Percentiles rank a stretch among this genome's conserved stretches.
These are phyloP conservation scores for Trypanosoma brucei DNA, from an alignment of 208 protist species.

Conservation along the genomic window DNA sequence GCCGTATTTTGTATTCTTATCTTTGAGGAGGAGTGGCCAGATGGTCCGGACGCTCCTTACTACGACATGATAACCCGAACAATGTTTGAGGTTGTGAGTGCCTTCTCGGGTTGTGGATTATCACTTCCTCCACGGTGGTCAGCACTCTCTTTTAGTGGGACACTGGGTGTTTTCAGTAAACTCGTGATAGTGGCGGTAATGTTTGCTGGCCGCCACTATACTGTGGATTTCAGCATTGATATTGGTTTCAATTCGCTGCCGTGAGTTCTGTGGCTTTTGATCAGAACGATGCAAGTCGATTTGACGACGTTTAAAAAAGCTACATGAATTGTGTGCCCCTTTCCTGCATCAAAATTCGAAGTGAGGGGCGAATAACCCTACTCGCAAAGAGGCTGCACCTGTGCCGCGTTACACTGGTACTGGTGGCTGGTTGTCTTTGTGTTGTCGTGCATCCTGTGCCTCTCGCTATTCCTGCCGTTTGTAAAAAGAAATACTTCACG, in stretches of 20 bases:
- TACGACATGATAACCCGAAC: conserved; percentile 73
- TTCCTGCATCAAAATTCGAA: too few species aligned
- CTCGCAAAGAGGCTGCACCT: too few species aligned
- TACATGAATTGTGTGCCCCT: too few species aligned
- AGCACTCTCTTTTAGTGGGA: conserved; percentile 49
- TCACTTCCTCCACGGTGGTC: conserved; percentile 40
- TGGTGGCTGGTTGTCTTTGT: too few species aligned
- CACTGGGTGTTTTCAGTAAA: conserved; percentile 41
- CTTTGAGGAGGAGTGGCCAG: conserved; percentile 35
- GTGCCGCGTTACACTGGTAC: too few species aligned
- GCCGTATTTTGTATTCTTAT: conserved; percentile 61
- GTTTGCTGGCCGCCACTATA: conserved; percentile 70
- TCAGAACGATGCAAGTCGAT: background rate
- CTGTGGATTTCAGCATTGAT: conserved; percentile 77
- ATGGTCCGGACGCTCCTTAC: conserved; percentile 24
- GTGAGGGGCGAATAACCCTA: too few species aligned
- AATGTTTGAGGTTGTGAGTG: conserved; percentile 77
- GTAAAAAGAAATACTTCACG: too few species aligned
- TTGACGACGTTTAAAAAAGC: background rate
- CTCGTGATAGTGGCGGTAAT: conserved; percentile 57
- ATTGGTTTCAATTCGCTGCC: conserved; percentile 52
- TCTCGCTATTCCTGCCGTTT: too few species aligned
- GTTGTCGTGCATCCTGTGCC: too few species aligned
- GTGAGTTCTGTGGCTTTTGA: conserved; percentile 9
- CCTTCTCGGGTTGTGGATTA: conserved; percentile 61